phyloP scores from a whole-genome alignment of 306 rosid species.

The Castanea mollissima region DNA sequence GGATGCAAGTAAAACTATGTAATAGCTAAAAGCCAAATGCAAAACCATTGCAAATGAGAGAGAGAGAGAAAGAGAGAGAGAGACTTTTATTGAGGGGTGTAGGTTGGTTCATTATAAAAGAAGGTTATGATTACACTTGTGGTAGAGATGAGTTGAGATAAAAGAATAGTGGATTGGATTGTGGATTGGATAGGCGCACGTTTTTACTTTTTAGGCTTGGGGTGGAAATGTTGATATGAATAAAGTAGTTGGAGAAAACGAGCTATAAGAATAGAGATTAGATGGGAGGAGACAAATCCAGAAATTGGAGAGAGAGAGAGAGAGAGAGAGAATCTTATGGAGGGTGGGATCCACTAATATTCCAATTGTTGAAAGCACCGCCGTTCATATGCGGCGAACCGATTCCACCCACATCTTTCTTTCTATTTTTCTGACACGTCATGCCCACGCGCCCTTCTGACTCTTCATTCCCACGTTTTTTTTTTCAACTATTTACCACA shows the following conservation, averaged over 20 bases:
- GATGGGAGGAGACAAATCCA: background rate
- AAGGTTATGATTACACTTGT: background rate
- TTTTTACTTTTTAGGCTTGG: background rate
- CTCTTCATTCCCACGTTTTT: conserved; percentile 19
- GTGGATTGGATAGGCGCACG: too few relatives aligned
- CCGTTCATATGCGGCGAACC: conserved; percentile 59
- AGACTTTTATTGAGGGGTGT: background rate
- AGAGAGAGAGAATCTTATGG: conserved; percentile 21
- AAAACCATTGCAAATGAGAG: background rate
- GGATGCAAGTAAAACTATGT: background rate
- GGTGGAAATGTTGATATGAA: background rate
- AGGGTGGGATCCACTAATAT: conserved; percentile 28
- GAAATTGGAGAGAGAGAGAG: background rate
- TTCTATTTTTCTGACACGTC: conserved; percentile 27
- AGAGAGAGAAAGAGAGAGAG: background rate
- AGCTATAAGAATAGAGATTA: background rate
- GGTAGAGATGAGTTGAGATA: background rate
- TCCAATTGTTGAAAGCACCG: conserved; percentile 34
- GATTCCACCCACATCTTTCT: conserved; percentile 29
- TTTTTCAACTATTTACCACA: background rate
- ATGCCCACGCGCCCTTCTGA: conserved; percentile 24
- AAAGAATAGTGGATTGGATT: background rate
- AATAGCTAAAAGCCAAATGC: background rate
- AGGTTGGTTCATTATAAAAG: background rate
- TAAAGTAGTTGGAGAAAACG: background rate